Percentiles rank a stretch among this genome's conserved stretches.
Conservation (phyloP, 225 moss, liverwort and hornwort species). For the Bryoerythrophyllum caledonicum region DNA sequence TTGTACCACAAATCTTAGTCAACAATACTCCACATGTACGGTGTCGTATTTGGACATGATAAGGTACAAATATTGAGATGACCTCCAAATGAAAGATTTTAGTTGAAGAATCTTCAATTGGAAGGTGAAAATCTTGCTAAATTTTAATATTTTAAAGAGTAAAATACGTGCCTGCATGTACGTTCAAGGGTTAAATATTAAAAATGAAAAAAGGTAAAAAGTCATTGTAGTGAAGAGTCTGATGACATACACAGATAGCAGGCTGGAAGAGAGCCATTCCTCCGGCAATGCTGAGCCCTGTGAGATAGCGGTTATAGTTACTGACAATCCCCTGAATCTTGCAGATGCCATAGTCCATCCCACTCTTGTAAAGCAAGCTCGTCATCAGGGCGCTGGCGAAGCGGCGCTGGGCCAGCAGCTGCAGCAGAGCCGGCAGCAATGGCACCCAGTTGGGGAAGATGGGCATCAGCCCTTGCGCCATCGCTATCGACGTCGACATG, state of each 20-base stretch:
- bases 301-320: constrained; percentile 71
- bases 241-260: constrained; percentile 42
- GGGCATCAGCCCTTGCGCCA: constrained; percentile 82
- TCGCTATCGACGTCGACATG: constrained; percentile 66
- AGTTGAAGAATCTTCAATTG: too few species aligned
- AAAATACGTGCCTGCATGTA: too few species aligned
- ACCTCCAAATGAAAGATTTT: too few species aligned
- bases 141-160: too few species aligned
- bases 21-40: too few species aligned
- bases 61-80: too few species aligned
- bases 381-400: constrained; percentile 38
- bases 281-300: constrained; percentile 81
- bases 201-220: too few species aligned
- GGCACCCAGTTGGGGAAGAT: constrained; percentile 79
- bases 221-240: too few species aligned
- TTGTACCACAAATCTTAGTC: too few species aligned
- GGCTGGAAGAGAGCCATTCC: constrained; percentile 62
- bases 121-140: too few species aligned
- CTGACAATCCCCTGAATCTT: constrained; percentile 73
- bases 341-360: constrained; percentile 67
- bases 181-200: too few species aligned
- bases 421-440: constrained; percentile 58
- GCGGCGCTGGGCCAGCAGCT: constrained; percentile 53
- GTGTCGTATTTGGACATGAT: too few species aligned
- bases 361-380: constrained; percentile 46